Evolutionary conservation across 1,139 yeast species (phyloP), one percentile per base, ranked within the genome.

Genomic region (Yamadazyma membranifaciens): DNA sequence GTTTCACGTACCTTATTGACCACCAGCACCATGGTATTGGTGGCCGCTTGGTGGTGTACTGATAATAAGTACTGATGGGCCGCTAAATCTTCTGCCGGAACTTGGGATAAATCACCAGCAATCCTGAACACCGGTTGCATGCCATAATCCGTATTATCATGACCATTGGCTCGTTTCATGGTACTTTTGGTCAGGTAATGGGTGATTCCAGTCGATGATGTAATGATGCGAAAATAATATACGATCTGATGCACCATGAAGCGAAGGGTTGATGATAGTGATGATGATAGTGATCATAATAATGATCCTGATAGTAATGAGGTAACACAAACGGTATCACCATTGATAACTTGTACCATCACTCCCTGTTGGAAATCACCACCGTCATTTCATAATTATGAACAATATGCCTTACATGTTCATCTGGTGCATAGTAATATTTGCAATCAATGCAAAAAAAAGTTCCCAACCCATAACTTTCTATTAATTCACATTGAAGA

Each of bases 401-500:
- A 33, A 3, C 46, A 46, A 1, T 69, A 61, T 42, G 74, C 69
- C 40, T 32, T 52, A 1, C 76, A 72, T 40, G 52, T 65, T 12
- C 37, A 46, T 10, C 40, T 44, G 2, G 24, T 12, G 37, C 69
- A 53, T 40, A 57, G 44, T 25, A 48, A 67, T 45, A 52, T 55
- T 2, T 80, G 85, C 49, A 41, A 48, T 0, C 63, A 59, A 36
- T 80, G 86, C 51, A 50, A 52, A 11, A 59, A 55, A 33, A 56
- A 54, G 38, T 74, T 79, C 45, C 80, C 81, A 0, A 60, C 63
- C 11, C 57, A 63, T 13, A 48, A 43, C 22, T 49, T 70, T 9
- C 55, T 80, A 22, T 63, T 67, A 4, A 48, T 78, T 14, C 86
- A 80, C 49, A 64, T 78, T 4, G 67, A 68, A 27, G 85, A 80